Percentiles rank a stretch among this genome's conserved stretches.
phyloP scores from a whole-genome alignment of 345 rosid genomes.

The Moricandia moricandioides region DNA sequence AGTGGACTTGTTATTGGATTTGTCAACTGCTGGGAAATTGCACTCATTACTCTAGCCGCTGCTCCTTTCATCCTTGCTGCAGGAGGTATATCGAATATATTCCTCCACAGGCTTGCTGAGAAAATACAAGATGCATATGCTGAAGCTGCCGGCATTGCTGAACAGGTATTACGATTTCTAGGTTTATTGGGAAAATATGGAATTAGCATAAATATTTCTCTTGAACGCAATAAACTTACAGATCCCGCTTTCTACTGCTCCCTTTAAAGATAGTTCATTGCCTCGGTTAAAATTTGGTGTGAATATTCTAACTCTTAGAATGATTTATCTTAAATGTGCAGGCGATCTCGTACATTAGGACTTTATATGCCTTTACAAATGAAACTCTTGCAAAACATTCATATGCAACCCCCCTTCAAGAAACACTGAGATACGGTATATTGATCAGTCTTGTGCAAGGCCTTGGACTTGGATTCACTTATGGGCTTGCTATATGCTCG shows the following conservation, averaged over 20 bases:
- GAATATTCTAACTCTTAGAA: constrained; percentile 15
- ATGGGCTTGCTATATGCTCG: constrained; percentile 99
- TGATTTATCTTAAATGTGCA: constrained; percentile 42
- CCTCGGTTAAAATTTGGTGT: constrained; percentile 1
- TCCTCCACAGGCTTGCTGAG: constrained; percentile 98
- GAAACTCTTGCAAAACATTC: constrained; percentile 97
- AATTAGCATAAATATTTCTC: neutral
- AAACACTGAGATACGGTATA: constrained; percentile 93
- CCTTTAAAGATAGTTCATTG: constrained; percentile 1
- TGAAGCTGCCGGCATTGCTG: constrained; percentile 97
- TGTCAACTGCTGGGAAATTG: constrained; percentile 97
- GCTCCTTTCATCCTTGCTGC: constrained; percentile 99
- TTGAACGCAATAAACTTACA: neutral
- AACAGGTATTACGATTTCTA: constrained; percentile 63
- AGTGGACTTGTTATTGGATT: constrained; percentile 86
- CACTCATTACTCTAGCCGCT: constrained; percentile 86
- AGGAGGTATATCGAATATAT: constrained; percentile 96
- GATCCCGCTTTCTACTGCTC: constrained; percentile 1
- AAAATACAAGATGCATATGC: constrained; percentile 99
- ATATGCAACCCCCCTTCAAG: constrained; percentile 96
- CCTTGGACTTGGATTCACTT: constrained; percentile 98
- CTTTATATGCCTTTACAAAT: constrained; percentile 95
- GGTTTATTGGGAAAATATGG: constrained; percentile 7
- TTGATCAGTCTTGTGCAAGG: constrained; percentile 99
- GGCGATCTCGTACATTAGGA: constrained; percentile 89